These are phyloP conservation scores for Metarhizium robertsii DNA, from an alignment of 2,329 filamentous ascomycete genomes.

Conservation along the genomic window DNA sequence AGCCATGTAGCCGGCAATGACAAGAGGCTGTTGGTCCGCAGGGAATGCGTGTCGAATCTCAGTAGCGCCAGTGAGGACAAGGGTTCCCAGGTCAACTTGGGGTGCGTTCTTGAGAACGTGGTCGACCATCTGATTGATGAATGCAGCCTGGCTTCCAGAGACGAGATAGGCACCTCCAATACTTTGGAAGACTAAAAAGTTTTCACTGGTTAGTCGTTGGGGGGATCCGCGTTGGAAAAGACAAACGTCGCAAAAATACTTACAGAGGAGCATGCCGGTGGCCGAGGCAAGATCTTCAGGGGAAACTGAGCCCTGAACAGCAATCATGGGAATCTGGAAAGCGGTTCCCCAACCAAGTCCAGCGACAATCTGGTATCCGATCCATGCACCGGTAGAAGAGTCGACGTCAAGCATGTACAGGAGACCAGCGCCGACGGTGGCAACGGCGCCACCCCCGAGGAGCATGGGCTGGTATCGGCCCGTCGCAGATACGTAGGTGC, in stretches of 20 bases:
- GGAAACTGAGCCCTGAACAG: conserved; percentile 31
- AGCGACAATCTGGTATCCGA: conserved; percentile 42
- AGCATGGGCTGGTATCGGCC: conserved; percentile 35
- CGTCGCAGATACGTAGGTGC: conserved; percentile 26
- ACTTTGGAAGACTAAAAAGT: conserved; percentile 32
- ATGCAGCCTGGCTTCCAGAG: conserved; percentile 36
- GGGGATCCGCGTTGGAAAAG: background rate
- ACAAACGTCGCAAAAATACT: conserved; percentile 10
- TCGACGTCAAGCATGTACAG: conserved; percentile 30
- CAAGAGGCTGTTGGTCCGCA: conserved; percentile 35
- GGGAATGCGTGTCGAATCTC: conserved; percentile 45
- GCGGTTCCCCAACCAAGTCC: conserved; percentile 37
- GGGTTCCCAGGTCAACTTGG: conserved; percentile 22
- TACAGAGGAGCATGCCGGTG: conserved; percentile 37
- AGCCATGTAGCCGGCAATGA: conserved; percentile 53
- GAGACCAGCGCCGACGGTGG: conserved; percentile 33
- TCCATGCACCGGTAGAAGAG: conserved; percentile 34
- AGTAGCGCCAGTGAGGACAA: conserved; percentile 40
- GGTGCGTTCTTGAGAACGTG: conserved; percentile 25
- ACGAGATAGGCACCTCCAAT: conserved; percentile 42
- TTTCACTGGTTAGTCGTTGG: background rate
- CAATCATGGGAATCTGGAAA: conserved; percentile 42
- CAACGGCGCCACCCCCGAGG: conserved; percentile 32
- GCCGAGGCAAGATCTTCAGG: conserved; percentile 34
- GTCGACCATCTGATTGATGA: conserved; percentile 33